A percentile compares a stretch with the other conserved stretches of the same genome.
Conservation (phyloP, 2,329 filamentous ascomycete species). For the Nakataea oryzae region DNA sequence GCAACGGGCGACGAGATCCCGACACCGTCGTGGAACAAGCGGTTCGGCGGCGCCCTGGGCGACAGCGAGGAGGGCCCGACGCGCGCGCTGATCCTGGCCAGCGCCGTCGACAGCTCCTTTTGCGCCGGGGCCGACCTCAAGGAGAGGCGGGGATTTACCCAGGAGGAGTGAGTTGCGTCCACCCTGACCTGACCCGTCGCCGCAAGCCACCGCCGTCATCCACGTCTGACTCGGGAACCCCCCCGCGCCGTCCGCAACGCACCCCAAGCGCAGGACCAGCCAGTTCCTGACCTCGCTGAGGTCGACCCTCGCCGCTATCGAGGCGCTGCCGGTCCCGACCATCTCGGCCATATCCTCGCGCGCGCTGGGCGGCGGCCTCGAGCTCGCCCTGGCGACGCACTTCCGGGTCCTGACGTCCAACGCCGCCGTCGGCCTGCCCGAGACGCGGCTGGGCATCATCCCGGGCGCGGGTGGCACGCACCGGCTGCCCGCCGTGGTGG, state of each 20-base stretch:
- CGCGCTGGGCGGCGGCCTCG: conserved; percentile 86
- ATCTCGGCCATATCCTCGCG: conserved; percentile 79
- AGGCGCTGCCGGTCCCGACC: conserved; percentile 73
- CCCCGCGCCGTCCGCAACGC: no score
- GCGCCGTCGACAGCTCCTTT: conserved; percentile 77
- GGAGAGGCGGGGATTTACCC: conserved; percentile 67
- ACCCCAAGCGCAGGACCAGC: conserved; percentile 59
- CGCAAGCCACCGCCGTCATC: neutral
- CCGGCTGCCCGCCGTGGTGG: conserved; percentile 73
- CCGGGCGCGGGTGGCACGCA: conserved; percentile 91
- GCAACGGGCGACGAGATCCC: conserved; percentile 40
- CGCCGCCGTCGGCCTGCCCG: conserved; percentile 72
- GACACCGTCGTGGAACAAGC: conserved; percentile 18
- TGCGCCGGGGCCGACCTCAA: conserved; percentile 94
- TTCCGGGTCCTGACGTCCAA: conserved; percentile 79
- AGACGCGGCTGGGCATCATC: conserved; percentile 88
- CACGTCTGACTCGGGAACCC: neutral
- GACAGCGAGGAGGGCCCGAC: conserved; percentile 46
- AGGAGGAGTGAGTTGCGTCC: conserved; percentile 54
- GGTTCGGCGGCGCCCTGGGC: conserved; percentile 34
- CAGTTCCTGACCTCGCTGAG: conserved; percentile 72
- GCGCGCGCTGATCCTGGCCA: conserved; percentile 72
- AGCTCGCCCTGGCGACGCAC: conserved; percentile 81
- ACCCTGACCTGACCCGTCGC: neutral
- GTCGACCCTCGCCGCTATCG: conserved; percentile 61